A percentile compares a stretch with the other conserved stretches of the same genome.
Evolutionary conservation across 176 grass and related monocot genomes (phyloP).

Genomic region (Oryza glaberrima): DNA sequence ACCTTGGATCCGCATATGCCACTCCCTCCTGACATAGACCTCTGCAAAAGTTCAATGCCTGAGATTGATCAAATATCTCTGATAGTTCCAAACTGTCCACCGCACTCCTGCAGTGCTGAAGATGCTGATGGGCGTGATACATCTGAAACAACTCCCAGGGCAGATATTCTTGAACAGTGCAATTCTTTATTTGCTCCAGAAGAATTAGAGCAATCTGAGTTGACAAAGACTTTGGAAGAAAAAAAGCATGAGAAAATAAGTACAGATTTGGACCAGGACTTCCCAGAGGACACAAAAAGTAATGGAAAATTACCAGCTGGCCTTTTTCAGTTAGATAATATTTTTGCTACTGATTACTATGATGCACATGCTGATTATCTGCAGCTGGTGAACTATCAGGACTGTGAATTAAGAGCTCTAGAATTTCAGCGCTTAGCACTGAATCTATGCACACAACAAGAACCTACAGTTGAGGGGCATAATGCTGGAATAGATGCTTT

Average conservation of each 20-base stretch:
- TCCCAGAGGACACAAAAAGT: constrained; percentile 42
- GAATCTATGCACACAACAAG: constrained; percentile 68
- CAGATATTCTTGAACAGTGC: constrained; percentile 58
- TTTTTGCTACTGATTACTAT: constrained; percentile 66
- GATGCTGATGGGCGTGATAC: constrained; percentile 52
- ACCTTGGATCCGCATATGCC: constrained; percentile 81
- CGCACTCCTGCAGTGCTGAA: constrained; percentile 41
- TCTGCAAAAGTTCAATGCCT: constrained; percentile 62
- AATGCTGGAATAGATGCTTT: constrained; percentile 93
- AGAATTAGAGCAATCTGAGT: constrained; percentile 69
- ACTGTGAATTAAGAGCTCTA: constrained; percentile 72
- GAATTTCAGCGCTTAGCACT: constrained; percentile 87
- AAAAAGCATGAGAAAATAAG: constrained; percentile 45
- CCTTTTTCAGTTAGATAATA: constrained; percentile 67
- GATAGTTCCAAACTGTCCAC: constrained; percentile 35
- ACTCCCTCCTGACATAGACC: constrained; percentile 77
- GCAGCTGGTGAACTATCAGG: constrained; percentile 68
- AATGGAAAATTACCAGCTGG: constrained; percentile 45
- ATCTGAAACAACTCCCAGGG: constrained; percentile 46
- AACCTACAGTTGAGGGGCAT: constrained; percentile 74
- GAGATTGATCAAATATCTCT: constrained; percentile 64
- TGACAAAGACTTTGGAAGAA: constrained; percentile 54
- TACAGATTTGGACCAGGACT: constrained; percentile 44
- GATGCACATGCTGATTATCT: constrained; percentile 84
- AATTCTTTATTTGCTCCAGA: constrained; percentile 71